These are phyloP conservation scores for Venturia oleaginea DNA, from an alignment of 2,329 filamentous ascomycete species.

Conservation along the genomic window DNA sequence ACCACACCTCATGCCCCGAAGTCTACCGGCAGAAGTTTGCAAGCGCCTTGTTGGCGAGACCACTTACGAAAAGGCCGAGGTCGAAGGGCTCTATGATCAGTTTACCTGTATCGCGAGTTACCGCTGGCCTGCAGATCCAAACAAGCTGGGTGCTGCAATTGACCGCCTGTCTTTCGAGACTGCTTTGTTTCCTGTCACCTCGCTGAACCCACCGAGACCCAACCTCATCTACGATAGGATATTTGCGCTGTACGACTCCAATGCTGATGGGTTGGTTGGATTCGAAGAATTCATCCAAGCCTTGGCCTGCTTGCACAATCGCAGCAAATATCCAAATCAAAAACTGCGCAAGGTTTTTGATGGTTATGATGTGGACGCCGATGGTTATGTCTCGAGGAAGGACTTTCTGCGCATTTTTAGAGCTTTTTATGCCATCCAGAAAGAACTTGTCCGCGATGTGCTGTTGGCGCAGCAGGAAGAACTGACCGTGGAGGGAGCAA, in stretches of 20 bases:
- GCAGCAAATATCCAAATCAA: background rate
- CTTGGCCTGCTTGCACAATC: constrained; percentile 8
- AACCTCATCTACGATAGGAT: constrained; percentile 93
- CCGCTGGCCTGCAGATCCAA: constrained; percentile 66
- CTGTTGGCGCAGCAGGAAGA: constrained; percentile 70
- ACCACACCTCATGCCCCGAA: constrained; percentile 61
- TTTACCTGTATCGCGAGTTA: constrained; percentile 91
- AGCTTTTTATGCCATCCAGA: constrained; percentile 84
- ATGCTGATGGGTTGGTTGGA: constrained; percentile 78
- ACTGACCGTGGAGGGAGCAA: constrained; percentile 49
- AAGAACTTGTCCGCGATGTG: constrained; percentile 72
- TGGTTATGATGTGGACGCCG: constrained; percentile 15
- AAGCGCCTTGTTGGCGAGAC: constrained; percentile 44
- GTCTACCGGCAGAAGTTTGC: constrained; percentile 58
- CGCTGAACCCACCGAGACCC: constrained; percentile 65
- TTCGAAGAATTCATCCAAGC: constrained; percentile 73
- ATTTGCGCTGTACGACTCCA: constrained; percentile 93
- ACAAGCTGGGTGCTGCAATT: constrained; percentile 70
- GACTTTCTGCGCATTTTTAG: constrained; percentile 59
- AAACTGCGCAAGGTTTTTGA: constrained; percentile 11
- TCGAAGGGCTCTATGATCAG: constrained; percentile 93
- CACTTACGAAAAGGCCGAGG: constrained; percentile 65
- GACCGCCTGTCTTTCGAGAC: constrained; percentile 88
- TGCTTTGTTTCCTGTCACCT: constrained; percentile 78
- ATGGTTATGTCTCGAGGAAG: constrained; percentile 13